Percentiles rank a stretch among this genome's conserved stretches.
Conservation (phyloP, 2,329 filamentous ascomycete genomes). For the Cladosporium sp. region DNA sequence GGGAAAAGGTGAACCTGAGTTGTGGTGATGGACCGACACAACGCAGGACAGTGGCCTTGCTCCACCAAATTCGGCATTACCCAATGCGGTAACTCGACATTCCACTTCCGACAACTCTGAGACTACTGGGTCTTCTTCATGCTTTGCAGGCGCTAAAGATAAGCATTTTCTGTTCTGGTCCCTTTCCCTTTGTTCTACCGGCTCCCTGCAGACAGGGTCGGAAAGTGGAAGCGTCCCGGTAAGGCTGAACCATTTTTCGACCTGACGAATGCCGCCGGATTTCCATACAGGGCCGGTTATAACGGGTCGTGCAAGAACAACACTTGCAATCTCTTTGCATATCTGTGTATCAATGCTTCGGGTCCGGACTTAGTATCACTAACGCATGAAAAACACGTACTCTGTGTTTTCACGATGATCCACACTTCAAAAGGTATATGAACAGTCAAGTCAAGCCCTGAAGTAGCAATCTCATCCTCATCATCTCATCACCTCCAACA, state of each 20-base stretch:
- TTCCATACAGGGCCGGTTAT: conserved; percentile 1
- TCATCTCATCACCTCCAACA: neutral
- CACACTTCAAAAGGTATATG: conserved; percentile 1
- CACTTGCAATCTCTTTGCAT: neutral
- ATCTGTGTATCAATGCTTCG: conserved; percentile 2
- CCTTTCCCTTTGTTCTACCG: neutral
- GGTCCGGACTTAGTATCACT: neutral
- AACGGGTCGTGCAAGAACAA: conserved; percentile 1
- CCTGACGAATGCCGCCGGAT: neutral
- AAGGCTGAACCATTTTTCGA: conserved; percentile 2
- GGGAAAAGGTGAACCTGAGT: too few relatives aligned
- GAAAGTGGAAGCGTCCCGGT: neutral
- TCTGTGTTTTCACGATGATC: neutral
- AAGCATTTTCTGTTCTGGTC: neutral
- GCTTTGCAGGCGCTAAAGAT: neutral
- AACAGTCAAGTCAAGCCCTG: neutral
- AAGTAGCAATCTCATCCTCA: neutral
- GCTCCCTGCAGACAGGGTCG: neutral
- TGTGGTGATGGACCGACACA: too few relatives aligned
- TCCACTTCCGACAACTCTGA: neutral
- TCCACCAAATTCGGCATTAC: neutral
- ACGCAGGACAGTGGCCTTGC: too few relatives aligned
- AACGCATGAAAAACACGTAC: neutral
- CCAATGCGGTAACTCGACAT: conserved; percentile 2
- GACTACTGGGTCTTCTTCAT: neutral